Conservation (phyloP, 2,329 filamentous ascomycete genomes). For the Metarhizium anisopliae region DNA sequence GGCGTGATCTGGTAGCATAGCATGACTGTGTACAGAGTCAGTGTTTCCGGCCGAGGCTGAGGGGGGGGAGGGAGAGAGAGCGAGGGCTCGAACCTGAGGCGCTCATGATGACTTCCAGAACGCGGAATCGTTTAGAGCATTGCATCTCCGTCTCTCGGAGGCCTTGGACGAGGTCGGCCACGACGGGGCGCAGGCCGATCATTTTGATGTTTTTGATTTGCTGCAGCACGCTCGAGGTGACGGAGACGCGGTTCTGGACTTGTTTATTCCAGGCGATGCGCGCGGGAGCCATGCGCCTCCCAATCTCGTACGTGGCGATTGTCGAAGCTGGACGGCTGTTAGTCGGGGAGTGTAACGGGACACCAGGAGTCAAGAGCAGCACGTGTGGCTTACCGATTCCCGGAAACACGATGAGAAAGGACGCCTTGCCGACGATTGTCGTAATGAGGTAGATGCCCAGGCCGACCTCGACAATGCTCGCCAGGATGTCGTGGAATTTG, state of each 20-base stretch:
- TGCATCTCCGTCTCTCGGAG: constrained; percentile 11
- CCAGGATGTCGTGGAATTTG: constrained; percentile 24
- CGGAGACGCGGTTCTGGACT: constrained; percentile 20
- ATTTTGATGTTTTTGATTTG: constrained; percentile 28
- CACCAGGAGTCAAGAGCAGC: no score
- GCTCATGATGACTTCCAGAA: constrained; percentile 3
- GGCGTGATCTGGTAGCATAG: constrained; percentile 6
- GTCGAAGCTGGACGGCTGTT: constrained; percentile 27
- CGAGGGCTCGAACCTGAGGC: constrained; percentile 4
- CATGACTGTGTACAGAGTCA: background rate
- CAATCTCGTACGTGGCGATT: constrained; percentile 29
- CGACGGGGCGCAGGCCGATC: constrained; percentile 18
- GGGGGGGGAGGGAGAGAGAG: background rate
- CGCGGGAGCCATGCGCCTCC: constrained; percentile 32
- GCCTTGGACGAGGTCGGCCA: constrained; percentile 4
- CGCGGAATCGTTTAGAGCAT: constrained; percentile 5
- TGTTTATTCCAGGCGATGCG: constrained; percentile 21
- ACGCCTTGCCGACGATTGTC: constrained; percentile 2
- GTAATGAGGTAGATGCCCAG: constrained; percentile 8
- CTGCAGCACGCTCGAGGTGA: constrained; percentile 19
- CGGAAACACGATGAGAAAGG: constrained; percentile 48
- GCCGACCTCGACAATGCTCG: constrained; percentile 16
- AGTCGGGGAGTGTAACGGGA: background rate
- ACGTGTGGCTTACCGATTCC: constrained; percentile 36
- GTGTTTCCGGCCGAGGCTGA: background rate